Percentiles rank a stretch among this genome's conserved stretches.
These are phyloP conservation scores for Claviceps purpurea DNA, from an alignment of 2,329 filamentous ascomycete genomes.

Conservation along the genomic window DNA sequence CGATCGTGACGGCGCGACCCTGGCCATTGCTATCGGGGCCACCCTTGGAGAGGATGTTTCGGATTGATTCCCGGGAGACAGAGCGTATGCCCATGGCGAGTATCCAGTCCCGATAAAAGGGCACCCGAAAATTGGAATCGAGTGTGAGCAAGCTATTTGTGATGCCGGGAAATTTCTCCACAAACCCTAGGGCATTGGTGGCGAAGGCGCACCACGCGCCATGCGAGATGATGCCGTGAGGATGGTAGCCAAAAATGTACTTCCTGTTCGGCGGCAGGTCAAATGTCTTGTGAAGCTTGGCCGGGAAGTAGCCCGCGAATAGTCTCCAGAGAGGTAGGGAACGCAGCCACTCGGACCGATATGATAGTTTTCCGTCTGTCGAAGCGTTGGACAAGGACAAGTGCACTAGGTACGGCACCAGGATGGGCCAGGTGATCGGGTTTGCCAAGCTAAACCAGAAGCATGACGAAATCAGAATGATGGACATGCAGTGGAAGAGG, in stretches of 20 bases:
- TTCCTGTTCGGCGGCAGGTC: slow-evolving; percentile 69
- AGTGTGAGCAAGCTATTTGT: slow-evolving; percentile 87
- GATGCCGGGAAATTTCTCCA: slow-evolving; percentile 81
- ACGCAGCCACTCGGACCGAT: slow-evolving; percentile 63
- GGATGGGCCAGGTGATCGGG: slow-evolving; percentile 75
- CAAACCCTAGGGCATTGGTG: slow-evolving; percentile 80
- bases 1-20: slow-evolving; percentile 93
- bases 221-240: slow-evolving; percentile 93
- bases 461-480: slow-evolving; percentile 55
- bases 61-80: slow-evolving; percentile 83
- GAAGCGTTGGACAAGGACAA: slow-evolving; percentile 67
- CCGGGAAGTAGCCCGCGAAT: slow-evolving; percentile 88
- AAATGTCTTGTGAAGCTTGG: slow-evolving; percentile 71
- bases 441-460: slow-evolving; percentile 91
- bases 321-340: slow-evolving; percentile 68
- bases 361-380: slow-evolving; percentile 59
- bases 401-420: slow-evolving; percentile 68
- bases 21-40: slow-evolving; percentile 68
- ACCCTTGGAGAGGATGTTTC: slow-evolving; percentile 72
- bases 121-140: slow-evolving; percentile 91
- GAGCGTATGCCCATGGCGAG: slow-evolving; percentile 75
- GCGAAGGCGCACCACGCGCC: slow-evolving; percentile 88
- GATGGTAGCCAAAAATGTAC: slow-evolving; percentile 96
- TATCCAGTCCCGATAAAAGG: slow-evolving; percentile 90
- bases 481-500: slow-evolving; percentile 57